Evolutionary conservation across 495 filamentous ascomycete species (phyloP), one percentile per base, ranked within the genome.

Genomic region (Darksidea phi): DNA sequence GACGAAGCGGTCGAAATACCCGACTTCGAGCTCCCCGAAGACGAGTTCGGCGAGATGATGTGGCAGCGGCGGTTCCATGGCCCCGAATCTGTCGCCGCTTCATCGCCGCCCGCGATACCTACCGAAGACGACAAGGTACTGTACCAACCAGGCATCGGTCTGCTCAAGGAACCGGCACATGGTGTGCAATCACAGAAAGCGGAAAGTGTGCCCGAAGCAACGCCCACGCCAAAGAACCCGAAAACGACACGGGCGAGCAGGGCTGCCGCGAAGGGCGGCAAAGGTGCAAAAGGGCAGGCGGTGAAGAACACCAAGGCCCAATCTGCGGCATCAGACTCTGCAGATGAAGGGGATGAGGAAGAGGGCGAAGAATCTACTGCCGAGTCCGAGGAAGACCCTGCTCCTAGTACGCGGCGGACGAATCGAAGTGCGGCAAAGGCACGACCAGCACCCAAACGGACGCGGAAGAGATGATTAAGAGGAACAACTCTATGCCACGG

Each of bases 21-120:
- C 12, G 67, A 90, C 18, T 97, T 96, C 63, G 75, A 79, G 47
- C 81, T 97, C n/a, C 90, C 90, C 0, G 76, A 82, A 28, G 84
- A 87, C 15, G 87, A 94, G 45, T 97, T 85, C 68, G 85, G 82
- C 52, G 86, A 90, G 0, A 63, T 87, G 63, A 93, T 90, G 77
- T 86, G 89, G 72, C 80, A 80, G 57, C 80, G 82, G 50, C 77
- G 87, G 17, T 74, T 87, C 6, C 45, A 58, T 24, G 28, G 50
- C 8, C 26, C 66, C 26, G 55, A 52, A 21, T 53, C 60, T 78
- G 86, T 77, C 70, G 79, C 70, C 70, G 83, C 76, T 78, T 17
- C 76, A 74, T 48, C 77, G 62, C 79, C 84, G 73, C 68, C 77
- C 50, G 70, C 73, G 8, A 70, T 49, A 64, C 66, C 68, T 32